Evolutionary conservation across 1,284 basidiomycete species (phyloP), one percentile per base, ranked within the genome.

Genomic region (Moesziomyces globuligerus): DNA sequence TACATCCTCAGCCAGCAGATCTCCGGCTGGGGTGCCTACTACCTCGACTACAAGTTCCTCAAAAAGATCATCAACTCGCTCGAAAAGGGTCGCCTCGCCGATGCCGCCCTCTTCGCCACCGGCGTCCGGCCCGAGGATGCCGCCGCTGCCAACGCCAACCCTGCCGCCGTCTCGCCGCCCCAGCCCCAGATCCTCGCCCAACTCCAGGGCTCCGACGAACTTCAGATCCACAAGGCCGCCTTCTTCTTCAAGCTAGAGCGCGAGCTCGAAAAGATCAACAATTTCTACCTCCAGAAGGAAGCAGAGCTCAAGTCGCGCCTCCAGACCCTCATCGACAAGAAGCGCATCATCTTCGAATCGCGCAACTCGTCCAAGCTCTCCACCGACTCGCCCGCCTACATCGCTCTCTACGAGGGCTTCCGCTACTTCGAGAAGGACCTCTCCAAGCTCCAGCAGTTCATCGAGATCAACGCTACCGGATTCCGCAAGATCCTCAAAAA

Each of bases 1-100:
- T 91, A 94, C 76, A 94, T 99, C 74, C 93, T 95, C 84, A 90
- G 91, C 32, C 91, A 95, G 84, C 94, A 97, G 85, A 90, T 98
- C 56, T 94, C 96, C 50, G 94, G 94, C 85, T 99, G 96, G 96
- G 92, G 92, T 21, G 84, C 87, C 26, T 94, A 93, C 85, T 98
- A 98, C 84, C 89, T 98, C 74, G 96, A 98, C 85, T 99, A 99
- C 88, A 99, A 98, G 86, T 91, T 91, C 75, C 87, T 96, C 83
- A 96, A 96, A 85, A 95, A 95, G 88, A 98, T 98, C 80, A 96
- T 98, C 82, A 98, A 96, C 67, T 96, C 95, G n/a, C 88, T 98
- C 65, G 90, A 91, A 55, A 91, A 93, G 38, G 93, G 94, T 76
- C 89, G 91, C 62, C 90, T 94, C 4, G 90, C 90, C 18, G 94